Evolutionary conservation across 805 yeast genomes (phyloP), one percentile per base, ranked within the genome.

Genomic region (Hanseniaspora nectarophila): DNA sequence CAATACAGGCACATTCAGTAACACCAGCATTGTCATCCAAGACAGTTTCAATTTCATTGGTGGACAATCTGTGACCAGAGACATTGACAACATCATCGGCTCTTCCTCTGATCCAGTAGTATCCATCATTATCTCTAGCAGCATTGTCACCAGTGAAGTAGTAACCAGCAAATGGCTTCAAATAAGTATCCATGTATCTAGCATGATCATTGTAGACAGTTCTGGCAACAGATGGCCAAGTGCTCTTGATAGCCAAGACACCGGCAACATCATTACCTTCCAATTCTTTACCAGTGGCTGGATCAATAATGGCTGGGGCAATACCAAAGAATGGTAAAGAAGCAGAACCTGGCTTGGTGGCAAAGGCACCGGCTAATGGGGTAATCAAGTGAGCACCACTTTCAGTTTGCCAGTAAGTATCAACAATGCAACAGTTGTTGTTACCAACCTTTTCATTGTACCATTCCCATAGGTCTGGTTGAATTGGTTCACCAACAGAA

Each of bases 191-290:
- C 62, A 88, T 71, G 71, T 76, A 90, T 62, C 95, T 81, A 56
- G 72, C 70, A 67, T 90, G 94, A 67, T 89, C 87, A 64, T 82
- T 82, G 81, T 82, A 89, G 55, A 92, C 92, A 51, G 96, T 81
- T 72, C 98, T 82, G 29, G 97, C 92, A 81, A 92, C 89, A n/a
- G 97, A 88, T 54, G 98, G 98, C 98, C 98, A 92, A 34, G 97
- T 77, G 45, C 80, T 73, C 64, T 80, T 81, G 63, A 92, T 79
- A 32, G 95, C 97, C 57, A 92, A 74, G 29, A 92, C 97, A 70
- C 98, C 98, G 69, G 88, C 97, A 54, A 87, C 96, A 62, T 88
- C 94, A 63, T 85, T 84, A 49, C 86, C 95, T 58, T 73, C 70
- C 60, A 89, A 71, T 64, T 85, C 95, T 60, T 79, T 74, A 60